Conservation (phyloP, 495 filamentous ascomycete genomes). For the Podospora bellae-mahoneyi region DNA sequence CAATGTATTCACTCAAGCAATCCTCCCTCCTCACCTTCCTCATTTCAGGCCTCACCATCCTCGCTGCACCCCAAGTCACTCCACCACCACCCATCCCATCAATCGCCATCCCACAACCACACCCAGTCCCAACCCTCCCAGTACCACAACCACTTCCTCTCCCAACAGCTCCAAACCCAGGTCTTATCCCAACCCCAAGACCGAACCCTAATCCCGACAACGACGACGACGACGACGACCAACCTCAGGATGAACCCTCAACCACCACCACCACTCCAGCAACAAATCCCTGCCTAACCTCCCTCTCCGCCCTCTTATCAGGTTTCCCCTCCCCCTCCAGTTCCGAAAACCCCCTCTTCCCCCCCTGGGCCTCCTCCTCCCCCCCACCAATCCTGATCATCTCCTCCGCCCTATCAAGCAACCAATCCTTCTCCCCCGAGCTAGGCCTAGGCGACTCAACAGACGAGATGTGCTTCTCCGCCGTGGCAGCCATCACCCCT, state of each 20-base stretch:
- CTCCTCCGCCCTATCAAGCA: neutral
- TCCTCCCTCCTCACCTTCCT: neutral
- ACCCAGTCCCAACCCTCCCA: neutral
- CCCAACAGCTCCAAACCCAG: neutral
- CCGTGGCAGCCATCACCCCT: neutral
- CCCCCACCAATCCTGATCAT: slow-evolving; percentile 12
- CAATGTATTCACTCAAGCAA: neutral
- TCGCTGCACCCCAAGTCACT: neutral
- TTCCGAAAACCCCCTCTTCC: neutral
- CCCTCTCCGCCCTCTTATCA: slow-evolving; percentile 10
- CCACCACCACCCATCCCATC: neutral
- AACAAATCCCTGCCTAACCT: slow-evolving; percentile 10
- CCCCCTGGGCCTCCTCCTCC: slow-evolving; percentile 7
- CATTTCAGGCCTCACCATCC: neutral
- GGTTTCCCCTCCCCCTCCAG: slow-evolving; percentile 5
- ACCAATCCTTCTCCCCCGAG: neutral
- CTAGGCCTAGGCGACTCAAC: neutral
- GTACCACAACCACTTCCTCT: neutral
- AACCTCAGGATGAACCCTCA: neutral
- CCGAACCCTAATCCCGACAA: neutral
- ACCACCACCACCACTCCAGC: neutral
- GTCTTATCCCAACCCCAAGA: neutral
- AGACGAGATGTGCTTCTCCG: slow-evolving; percentile 8
- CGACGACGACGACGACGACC: neutral
- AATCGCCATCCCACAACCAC: neutral